Base-by-base conservation (phyloP, 441 rosid species). In the Mallotus japonicus region DNA sequence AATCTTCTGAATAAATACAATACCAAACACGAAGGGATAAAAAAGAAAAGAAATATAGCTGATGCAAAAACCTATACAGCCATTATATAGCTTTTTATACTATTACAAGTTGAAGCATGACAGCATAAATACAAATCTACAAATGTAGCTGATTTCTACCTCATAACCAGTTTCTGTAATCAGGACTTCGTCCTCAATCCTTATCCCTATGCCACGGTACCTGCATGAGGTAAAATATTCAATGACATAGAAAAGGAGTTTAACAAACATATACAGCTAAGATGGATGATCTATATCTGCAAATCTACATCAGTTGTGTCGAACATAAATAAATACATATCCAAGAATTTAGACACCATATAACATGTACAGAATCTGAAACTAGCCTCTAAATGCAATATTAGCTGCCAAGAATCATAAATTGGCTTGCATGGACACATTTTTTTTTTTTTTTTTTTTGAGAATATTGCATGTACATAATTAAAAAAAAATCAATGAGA, bases 161-260 rank as follows among this genome's bases (percentile, higher is more conserved):
- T 93, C 98, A 55, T 81, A 74, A 71, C 99, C 98, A 15, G 92
- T 85, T 77, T 92, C 97, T 12, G 99, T 95, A 74, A 95, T 93
- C 67, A 93, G 87, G 80, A 93, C 95, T 17, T 95, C 98, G 81
- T 95, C 99, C 80, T 95, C 98, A 8, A 93, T 93, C 89, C 99
- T 86, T 82, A 95, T 85, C 49, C 99, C 99, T 15, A 82, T 87
- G 72, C 97, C 98, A 79, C 69, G 85, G 76, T 85, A 90, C 87
- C 99, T 92, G 83, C 82, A 84, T 54, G 16, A 47, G 10, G 14
- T 71, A 58, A 69, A 58, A 69, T 47, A 65, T 68, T 28, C 40
- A 59, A 4, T 28, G 17, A 59, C 49, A 32, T 54, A 49, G 8
- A 68, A 24, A 51, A 67, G 51, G 42, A 53, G 55, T 57, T 9